These are phyloP conservation scores for Pythium vanterpoolii DNA, from an alignment of 352 stramenopile genomes.

Conservation along the genomic window DNA sequence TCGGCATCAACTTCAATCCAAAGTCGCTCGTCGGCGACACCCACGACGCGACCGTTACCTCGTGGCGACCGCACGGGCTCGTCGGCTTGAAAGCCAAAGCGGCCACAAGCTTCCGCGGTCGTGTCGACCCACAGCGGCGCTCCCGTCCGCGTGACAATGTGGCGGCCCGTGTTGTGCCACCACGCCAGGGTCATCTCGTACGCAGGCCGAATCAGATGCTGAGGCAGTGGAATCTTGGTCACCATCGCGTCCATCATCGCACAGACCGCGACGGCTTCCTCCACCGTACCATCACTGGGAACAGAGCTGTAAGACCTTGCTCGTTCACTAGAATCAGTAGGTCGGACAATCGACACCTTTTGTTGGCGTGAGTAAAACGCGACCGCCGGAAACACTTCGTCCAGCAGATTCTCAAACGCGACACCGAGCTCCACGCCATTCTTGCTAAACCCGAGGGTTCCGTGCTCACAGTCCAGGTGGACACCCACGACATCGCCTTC, in stretches of 20 bases:
- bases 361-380: conserved; percentile 92
- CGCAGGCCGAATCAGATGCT: conserved; percentile 28
- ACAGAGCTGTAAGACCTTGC: not conserved
- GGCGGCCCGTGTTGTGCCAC: conserved; percentile 41
- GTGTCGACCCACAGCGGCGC: conserved; percentile 73
- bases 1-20: conserved; percentile 85
- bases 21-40: conserved; percentile 49
- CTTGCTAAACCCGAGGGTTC: conserved; percentile 86
- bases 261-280: conserved; percentile 60
- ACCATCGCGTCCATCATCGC: conserved; percentile 55
- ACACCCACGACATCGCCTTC: conserved; percentile 87
- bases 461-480: conserved; percentile 78
- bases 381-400: conserved; percentile 88
- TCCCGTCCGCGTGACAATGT: conserved; percentile 54
- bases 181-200: conserved; percentile 61
- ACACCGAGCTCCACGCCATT: conserved; percentile 85
- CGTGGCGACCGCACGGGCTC: conserved; percentile 71
- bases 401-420: conserved; percentile 90
- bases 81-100: conserved; percentile 46
- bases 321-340: not conserved
- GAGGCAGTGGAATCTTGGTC: conserved; percentile 21
- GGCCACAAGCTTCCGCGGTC: conserved; percentile 27
- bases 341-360: conserved; percentile 53
- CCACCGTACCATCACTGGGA: conserved; percentile 22
- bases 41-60: conserved; percentile 69